Evolutionary conservation across 1,139 yeast species (phyloP), one percentile per base, ranked within the genome.

Genomic region (Hyphopichia khmerensis): DNA sequence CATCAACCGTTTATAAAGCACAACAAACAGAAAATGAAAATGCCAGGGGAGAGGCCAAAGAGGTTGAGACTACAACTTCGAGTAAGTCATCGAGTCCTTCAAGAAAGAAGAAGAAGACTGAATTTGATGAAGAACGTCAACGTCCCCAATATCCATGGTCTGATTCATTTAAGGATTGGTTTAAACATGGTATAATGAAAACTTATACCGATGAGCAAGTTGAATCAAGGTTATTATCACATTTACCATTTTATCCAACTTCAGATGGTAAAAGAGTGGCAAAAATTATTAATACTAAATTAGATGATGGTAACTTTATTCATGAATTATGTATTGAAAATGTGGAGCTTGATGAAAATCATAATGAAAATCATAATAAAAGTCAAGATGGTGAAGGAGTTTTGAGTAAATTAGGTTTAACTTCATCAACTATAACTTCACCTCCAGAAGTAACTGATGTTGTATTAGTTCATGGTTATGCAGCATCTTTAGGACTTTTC

Each of bases 231-330:
- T 52, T 73, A 16, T 61, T 73, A 37, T 72, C 82, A 8, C 56
- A 65, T 31, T 60, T 84, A 14, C 81, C 88, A 2, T 83, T 84
- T 55, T 82, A 63, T 56, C 87, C 91, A 0, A 62, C 68, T 26
- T 52, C 75, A 0, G 82, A 79, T 52, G 80, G 76, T 7, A 69
- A 60, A 31, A 65, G 88, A 35, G 50, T 49, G 9, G 82, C 85
- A 1, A 52, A 65, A 19, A 57, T 80, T 14, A 59, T 77, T 23
- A 65, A 81, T 50, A 79, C 87, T 1, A 67, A 71, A 4, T 72
- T 83, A 13, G 72, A 72, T 33, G 54, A 65, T 17, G 71, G 75
- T 9, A 66, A 74, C 24, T 71, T 60, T 49, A 75, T 87, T 55
- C 85, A 84, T 56, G 87, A 84, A 53, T 76, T 85, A 43, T 69